These are phyloP conservation scores for Neoboletus brunneissimus DNA, from an alignment of 768 basidiomycete genomes.

Conservation along the genomic window DNA sequence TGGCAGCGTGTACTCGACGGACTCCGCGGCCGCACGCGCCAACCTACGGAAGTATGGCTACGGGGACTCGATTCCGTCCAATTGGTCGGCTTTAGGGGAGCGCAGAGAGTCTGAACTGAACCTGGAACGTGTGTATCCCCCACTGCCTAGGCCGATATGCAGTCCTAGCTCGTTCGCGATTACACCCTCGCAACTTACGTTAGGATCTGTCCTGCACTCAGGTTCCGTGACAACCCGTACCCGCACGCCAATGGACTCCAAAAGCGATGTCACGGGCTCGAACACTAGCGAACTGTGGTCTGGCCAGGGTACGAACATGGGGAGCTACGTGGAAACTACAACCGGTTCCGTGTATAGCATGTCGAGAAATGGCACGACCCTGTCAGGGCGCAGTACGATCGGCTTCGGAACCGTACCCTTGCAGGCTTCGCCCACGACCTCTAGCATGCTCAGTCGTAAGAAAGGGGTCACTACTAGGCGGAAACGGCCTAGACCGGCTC, in stretches of 20 bases:
- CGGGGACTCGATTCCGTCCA: conserved; percentile 17
- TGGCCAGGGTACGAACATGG: neutral
- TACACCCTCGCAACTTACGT: conserved; percentile 4
- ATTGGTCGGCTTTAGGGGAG: conserved; percentile 19
- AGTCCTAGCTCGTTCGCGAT: conserved; percentile 2
- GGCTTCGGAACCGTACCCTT: neutral
- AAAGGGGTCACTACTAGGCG: conserved; percentile 17
- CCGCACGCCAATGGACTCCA: neutral
- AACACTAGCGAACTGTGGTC: neutral
- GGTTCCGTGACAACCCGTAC: conserved; percentile 1
- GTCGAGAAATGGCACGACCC: conserved; percentile 13
- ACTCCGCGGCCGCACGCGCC: conserved; percentile 20
- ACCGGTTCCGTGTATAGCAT: neutral
- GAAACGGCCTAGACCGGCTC: conserved; percentile 19
- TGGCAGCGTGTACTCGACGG: conserved; percentile 26
- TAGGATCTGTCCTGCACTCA: conserved; percentile 6
- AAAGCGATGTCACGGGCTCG: neutral
- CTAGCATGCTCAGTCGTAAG: conserved; percentile 21
- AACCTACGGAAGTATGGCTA: conserved; percentile 28
- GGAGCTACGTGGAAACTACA: neutral
- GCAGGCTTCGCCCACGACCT: conserved; percentile 10
- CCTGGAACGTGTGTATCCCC: neutral
- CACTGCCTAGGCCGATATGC: conserved; percentile 1
- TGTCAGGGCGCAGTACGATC: conserved; percentile 1
- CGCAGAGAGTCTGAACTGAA: conserved; percentile 17